Base-by-base conservation (phyloP, 2,329 filamentous ascomycete genomes). In the Incumbomyces delicatus region DNA sequence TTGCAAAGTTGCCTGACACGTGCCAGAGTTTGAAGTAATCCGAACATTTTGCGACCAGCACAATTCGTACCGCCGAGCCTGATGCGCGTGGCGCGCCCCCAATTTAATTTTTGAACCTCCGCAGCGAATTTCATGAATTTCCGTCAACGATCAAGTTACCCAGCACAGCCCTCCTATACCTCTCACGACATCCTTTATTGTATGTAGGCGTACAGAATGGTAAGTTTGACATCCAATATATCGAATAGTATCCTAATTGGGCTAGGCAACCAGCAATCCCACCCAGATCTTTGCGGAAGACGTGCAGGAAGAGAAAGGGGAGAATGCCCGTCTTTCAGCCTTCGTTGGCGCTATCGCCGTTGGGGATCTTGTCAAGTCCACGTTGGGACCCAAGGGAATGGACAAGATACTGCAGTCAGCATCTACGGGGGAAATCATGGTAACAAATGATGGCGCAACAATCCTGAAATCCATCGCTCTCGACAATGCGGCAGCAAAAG, bases 331-430 rank as follows among this genome's bases (percentile, higher is more conserved):
- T 78, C 83, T 96, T 59, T 85, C 87, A n/a, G 90, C 90, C 55
- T 98, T 98, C 62, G 90, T 98, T 47, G 92, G 92, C 60, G 92
- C 92, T 65, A 98, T 98, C 63, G 92, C 92, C 47, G 92, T 98
- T 39, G 92, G 92, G 45, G 92, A 98, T 61, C 71, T 98, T 57
- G 92, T 98, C 45, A 98, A 98, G 78, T 94, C 87, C 67, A 96
- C 92, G 10, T 73, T 98, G 30, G 92, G 92, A 6, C 92, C 92
- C 32, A 96, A 96, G 74, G 92, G 92, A 58, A 96, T 96, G 89
- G 92, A 96, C 75, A 95, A 95, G 75, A 95, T 95, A 66, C 74
- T 94, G 63, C 88, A 94, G 68, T 95, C 88, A 66, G 89, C 87
- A 45, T 96, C 90, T 41, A 96, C 92, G 34, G 87, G 87, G 60